Percentiles rank a stretch among this genome's conserved stretches.
Conservation (phyloP, 108 stramenopile genomes). For the Cyclotella baltica region DNA sequence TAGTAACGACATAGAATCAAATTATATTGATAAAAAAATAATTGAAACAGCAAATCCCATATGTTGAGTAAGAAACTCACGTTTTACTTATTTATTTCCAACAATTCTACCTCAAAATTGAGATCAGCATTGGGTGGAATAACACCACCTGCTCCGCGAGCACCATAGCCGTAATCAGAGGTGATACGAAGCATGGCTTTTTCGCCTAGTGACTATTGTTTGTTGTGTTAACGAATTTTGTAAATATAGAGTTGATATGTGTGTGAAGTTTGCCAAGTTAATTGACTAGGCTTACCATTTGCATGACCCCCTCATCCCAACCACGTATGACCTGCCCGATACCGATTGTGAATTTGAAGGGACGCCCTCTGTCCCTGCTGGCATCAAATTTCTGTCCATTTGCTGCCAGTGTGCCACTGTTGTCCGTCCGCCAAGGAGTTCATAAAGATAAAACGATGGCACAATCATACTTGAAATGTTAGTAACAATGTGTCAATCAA, state of each 20-base stretch:
- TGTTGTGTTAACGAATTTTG: not conserved
- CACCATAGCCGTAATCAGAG: constrained; percentile 88
- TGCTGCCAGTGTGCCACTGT: constrained; percentile 67
- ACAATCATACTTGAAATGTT: not conserved
- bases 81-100: constrained; percentile 63
- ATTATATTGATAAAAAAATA: too few relatives aligned
- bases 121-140: constrained; percentile 92
- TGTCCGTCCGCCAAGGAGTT: not conserved
- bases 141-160: constrained; percentile 80
- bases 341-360: constrained; percentile 82
- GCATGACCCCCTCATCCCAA: constrained; percentile 62
- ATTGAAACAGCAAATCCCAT: too few relatives aligned
- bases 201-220: constrained; percentile 65
- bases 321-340: constrained; percentile 78
- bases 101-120: constrained; percentile 77
- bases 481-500: constrained; percentile 30
- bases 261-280: not conserved
- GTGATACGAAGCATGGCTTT: constrained; percentile 81
- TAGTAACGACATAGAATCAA: too few relatives aligned
- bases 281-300: constrained; percentile 20
- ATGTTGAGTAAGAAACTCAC: too few relatives aligned
- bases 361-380: constrained; percentile 69
- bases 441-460: not conserved
- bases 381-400: constrained; percentile 85
- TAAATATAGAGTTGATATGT: not conserved